Evolutionary conservation across 805 yeast genomes (phyloP).

Genomic region (Candida dajiaensis): DNA sequence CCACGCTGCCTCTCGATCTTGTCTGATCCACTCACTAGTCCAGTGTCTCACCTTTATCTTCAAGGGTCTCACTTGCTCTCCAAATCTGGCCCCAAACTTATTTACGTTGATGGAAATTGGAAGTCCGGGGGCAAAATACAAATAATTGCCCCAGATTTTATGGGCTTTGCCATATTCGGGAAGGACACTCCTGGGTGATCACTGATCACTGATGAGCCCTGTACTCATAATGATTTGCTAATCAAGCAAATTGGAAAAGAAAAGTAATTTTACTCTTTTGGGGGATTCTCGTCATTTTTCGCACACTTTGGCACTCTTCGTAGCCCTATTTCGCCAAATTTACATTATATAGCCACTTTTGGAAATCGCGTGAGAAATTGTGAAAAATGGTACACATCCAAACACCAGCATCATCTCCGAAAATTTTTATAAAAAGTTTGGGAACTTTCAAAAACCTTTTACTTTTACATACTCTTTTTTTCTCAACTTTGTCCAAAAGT

Average conservation of each 20-base stretch:
- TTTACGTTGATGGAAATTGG: too few species aligned
- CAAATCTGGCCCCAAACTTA: not conserved
- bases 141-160: not conserved
- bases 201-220: too few species aligned
- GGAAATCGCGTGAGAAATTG: not conserved
- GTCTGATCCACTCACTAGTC: not conserved
- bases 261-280: too few species aligned
- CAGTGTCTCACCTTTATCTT: not conserved
- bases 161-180: too few species aligned
- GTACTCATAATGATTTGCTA: too few species aligned
- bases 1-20: not conserved
- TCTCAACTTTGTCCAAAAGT: constrained; percentile 60
- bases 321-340: too few species aligned
- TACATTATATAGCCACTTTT: too few species aligned
- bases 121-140: too few species aligned
- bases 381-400: not conserved
- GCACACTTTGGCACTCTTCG: too few species aligned
- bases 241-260: too few species aligned
- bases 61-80: not conserved
- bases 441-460: not conserved
- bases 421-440: not conserved
- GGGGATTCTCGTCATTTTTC: too few species aligned
- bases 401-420: not conserved
- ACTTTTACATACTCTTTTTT: constrained; percentile 14
- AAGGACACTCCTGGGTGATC: too few species aligned